phyloP scores from a whole-genome alignment of 768 basidiomycete species.

The Pisolithus albus region DNA sequence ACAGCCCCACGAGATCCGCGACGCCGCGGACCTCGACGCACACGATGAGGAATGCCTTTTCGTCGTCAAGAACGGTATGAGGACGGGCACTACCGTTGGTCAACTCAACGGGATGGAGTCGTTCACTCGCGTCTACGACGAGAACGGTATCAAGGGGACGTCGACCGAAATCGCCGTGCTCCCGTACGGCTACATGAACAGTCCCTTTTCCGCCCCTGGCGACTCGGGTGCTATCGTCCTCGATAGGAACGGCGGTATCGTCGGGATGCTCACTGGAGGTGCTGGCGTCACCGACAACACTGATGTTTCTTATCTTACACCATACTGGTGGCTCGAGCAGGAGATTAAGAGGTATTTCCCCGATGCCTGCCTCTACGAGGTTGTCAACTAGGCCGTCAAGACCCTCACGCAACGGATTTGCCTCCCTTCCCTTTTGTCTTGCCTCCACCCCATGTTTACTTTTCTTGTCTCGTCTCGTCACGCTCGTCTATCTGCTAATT shows the following conservation, averaged over 20 bases:
- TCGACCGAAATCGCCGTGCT: conserved; percentile 8
- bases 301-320: conserved; percentile 33
- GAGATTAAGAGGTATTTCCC: conserved; percentile 20
- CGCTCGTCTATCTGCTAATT: too few relatives aligned
- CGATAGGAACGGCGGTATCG: conserved; percentile 22
- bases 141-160: neutral
- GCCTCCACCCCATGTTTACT: neutral
- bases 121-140: conserved; percentile 7
- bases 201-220: conserved; percentile 13
- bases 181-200: conserved; percentile 1
- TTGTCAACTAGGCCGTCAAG: neutral
- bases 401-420: neutral
- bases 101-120: conserved; percentile 8
- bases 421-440: neutral
- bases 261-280: conserved; percentile 32
- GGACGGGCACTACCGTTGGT: conserved; percentile 10
- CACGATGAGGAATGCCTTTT: conserved; percentile 7
- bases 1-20: conserved; percentile 16
- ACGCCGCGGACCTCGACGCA: neutral
- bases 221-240: conserved; percentile 19
- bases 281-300: conserved; percentile 17
- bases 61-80: conserved; percentile 13
- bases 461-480: neutral
- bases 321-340: conserved; percentile 29
- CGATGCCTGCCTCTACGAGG: conserved; percentile 5